Conservation (phyloP, 495 filamentous ascomycete species). For the Xanthoparmelia taractica region DNA sequence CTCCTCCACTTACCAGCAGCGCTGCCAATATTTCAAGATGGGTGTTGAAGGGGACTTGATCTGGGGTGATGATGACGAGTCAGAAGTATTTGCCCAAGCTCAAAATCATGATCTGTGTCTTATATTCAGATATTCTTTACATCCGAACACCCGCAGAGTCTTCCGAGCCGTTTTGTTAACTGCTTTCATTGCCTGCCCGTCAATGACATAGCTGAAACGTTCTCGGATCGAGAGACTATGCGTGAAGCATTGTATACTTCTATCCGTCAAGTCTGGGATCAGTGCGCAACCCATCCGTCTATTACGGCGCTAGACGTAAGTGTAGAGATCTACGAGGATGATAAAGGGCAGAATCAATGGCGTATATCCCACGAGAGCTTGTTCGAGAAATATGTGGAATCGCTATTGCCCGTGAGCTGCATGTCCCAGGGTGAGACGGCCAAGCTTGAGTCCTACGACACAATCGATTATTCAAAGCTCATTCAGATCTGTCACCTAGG, state of each 20-base stretch:
- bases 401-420: neutral
- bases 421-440: neutral
- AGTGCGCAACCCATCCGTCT: neutral
- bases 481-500: neutral
- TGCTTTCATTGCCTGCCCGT: neutral
- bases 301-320: neutral
- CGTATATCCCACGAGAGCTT: neutral
- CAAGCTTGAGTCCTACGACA: neutral
- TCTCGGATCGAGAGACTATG: neutral
- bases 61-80: slow-evolving; percentile 15
- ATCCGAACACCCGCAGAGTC: neutral
- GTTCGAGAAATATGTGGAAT: neutral
- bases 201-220: neutral
- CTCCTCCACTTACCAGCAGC: too few relatives aligned
- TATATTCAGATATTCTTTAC: neutral
- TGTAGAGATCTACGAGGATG: neutral
- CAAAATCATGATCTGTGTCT: neutral
- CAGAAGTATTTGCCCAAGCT: slow-evolving; percentile 16
- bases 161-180: neutral
- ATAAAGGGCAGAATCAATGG: neutral
- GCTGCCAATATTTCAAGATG: neutral
- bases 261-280: neutral
- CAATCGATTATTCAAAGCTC: neutral
- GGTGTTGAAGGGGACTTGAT: slow-evolving; percentile 17
- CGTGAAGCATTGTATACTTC: neutral